phyloP scores from a whole-genome alignment of 1,284 basidiomycete genomes.

The Ceratorhiza oryzae-sativae region DNA sequence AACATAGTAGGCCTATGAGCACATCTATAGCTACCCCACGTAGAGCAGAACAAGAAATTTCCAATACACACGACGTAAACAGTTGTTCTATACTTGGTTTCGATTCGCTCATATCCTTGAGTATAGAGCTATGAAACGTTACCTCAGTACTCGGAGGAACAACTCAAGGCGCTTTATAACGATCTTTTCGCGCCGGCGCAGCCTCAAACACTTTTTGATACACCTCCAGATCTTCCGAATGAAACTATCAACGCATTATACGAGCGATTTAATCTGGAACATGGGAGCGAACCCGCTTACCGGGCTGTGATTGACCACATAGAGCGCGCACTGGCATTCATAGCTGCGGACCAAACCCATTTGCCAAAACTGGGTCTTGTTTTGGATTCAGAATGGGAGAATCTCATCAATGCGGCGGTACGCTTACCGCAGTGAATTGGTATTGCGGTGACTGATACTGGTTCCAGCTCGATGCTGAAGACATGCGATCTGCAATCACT shows the following conservation, averaged over 20 bases:
- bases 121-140: neutral
- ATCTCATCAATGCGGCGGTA: slow-evolving; percentile 12
- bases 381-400: slow-evolving; percentile 32
- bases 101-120: neutral
- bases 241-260: neutral
- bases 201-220: too few relatives aligned
- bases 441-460: neutral
- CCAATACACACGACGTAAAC: neutral
- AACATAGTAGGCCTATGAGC: neutral
- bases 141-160: slow-evolving; percentile 24
- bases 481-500: slow-evolving; percentile 51
- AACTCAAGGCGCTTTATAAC: slow-evolving; percentile 19
- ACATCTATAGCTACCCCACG: slow-evolving; percentile 1
- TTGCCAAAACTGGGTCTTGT: slow-evolving; percentile 29
- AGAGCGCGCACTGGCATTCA: slow-evolving; percentile 1
- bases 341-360: neutral
- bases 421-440: neutral
- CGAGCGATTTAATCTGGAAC: slow-evolving; percentile 14
- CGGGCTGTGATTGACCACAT: slow-evolving; percentile 16
- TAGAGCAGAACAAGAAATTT: neutral
- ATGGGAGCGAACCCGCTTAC: neutral
- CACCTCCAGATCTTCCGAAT: neutral
- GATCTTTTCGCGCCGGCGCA: slow-evolving; percentile 13
- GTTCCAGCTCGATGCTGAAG: slow-evolving; percentile 51
- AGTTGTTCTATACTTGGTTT: neutral